Percentiles rank a stretch among this genome's conserved stretches.
These are phyloP conservation scores for Auriscalpium microsporum DNA, from an alignment of 768 basidiomycete species.

Conservation along the genomic window DNA sequence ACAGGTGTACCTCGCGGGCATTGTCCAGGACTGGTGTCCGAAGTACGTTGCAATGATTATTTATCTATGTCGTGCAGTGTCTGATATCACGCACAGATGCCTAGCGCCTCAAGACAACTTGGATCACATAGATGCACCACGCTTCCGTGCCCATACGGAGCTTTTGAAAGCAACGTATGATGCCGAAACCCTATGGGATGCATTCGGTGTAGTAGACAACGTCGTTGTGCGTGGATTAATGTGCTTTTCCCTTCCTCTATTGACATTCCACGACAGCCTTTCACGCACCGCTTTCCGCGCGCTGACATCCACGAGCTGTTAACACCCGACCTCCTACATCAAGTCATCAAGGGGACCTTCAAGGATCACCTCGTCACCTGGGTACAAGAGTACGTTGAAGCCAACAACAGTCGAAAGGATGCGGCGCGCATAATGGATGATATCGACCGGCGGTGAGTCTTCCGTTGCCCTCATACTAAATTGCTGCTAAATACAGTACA, in stretches of 20 bases:
- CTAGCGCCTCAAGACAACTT: not conserved
- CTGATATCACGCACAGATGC: no score
- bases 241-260: not conserved
- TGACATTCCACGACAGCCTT: conserved; percentile 14
- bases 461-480: no score
- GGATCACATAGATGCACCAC: not conserved
- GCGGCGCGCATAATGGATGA: conserved; percentile 20
- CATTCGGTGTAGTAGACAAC: conserved; percentile 11
- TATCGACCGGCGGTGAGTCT: conserved; percentile 21
- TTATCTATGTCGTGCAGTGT: no score
- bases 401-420: conserved; percentile 6
- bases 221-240: conserved; percentile 13
- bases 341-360: conserved; percentile 26
- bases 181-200: no score
- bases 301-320: conserved; percentile 27
- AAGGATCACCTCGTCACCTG: conserved; percentile 29
- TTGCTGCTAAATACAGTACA: not conserved
- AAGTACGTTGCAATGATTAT: no score
- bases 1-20: conserved; percentile 22
- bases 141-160: no score
- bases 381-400: conserved; percentile 19
- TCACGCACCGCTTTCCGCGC: conserved; percentile 24
- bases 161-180: no score
- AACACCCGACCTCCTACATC: conserved; percentile 23
- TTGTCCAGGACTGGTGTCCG: conserved; percentile 24